phyloP scores from a whole-genome alignment of 2,329 filamentous ascomycete genomes.

The Colletotrichum falcatum region DNA sequence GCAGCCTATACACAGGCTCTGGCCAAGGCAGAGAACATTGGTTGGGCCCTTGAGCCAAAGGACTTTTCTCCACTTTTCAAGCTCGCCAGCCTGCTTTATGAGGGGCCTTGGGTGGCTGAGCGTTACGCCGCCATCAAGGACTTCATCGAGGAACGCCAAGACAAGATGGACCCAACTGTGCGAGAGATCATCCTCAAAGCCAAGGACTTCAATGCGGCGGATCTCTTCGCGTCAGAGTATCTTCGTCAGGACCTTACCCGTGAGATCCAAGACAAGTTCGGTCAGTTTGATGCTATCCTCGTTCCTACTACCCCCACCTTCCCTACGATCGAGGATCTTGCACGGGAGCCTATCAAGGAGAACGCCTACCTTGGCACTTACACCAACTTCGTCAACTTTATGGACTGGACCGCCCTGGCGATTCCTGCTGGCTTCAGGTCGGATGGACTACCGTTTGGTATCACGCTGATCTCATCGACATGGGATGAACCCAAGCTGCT shows the following conservation, averaged over 20 bases:
- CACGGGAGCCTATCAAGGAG: conserved; percentile 62
- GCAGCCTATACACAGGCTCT: conserved; percentile 58
- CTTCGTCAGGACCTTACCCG: conserved; percentile 54
- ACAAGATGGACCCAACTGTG: conserved; percentile 52
- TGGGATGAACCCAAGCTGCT: conserved; percentile 52
- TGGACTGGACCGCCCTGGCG: conserved; percentile 66
- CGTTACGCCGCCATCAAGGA: conserved; percentile 63
- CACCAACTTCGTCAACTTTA: conserved; percentile 71
- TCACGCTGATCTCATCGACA: conserved; percentile 52
- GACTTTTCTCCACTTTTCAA: conserved; percentile 64
- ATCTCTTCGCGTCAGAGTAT: conserved; percentile 58
- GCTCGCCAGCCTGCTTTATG: conserved; percentile 66
- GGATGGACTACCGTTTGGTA: conserved; percentile 53
- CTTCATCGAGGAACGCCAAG: conserved; percentile 54
- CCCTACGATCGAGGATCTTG: conserved; percentile 63
- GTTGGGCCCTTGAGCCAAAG: conserved; percentile 56
- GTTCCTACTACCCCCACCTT: conserved; percentile 69
- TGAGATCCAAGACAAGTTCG: conserved; percentile 54
- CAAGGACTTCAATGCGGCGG: conserved; percentile 56
- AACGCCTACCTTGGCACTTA: conserved; percentile 68
- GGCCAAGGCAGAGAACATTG: conserved; percentile 51
- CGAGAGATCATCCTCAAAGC: conserved; percentile 53
- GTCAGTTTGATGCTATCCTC: conserved; percentile 60
- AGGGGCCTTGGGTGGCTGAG: conserved; percentile 68
- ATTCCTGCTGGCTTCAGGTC: conserved; percentile 61